Base-by-base conservation (phyloP, 345 rosid genomes). In the Psidium guajava region DNA sequence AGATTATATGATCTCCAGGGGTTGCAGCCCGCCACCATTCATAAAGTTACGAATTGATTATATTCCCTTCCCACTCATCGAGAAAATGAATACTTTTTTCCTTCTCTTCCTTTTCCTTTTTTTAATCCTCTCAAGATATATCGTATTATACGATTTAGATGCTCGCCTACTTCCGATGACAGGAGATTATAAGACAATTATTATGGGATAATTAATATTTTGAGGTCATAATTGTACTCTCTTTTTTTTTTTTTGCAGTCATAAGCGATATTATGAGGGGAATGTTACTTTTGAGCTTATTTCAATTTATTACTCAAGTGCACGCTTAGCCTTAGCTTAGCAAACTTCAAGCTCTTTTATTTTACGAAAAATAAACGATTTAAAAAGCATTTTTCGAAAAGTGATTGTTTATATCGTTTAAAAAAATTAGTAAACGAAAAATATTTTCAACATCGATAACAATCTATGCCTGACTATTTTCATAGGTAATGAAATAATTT, bases 351-450 rank as follows among this genome's bases (percentile, higher is more conserved):
- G 36, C 36, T 36, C 36, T 36, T 36, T 36, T 36, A 3, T 36
- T 36, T 36, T 36, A 36, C 36, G 5, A 49, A 8, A 49, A 49
- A 49, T 49, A 10, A 49, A 49, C 9, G 11, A 49, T 49, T 49
- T 8, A 11, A 49, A 49, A 49, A 49, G 1, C 9, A 8, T 10
- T 49, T 47, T 49, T 49, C 51, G 9, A 8, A 49, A 49, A 49
- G 11, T 10, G 2, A 49, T 8, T 0, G 2, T 8, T 58, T 25
- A 25, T 58, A n/a, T 58, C 0, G 0, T 6, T 58, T n/a, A 12
- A 5, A n/a, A n/a, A n/a, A 58, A 58, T n/a, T 12, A 57, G 2
- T 0, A 0, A 57, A 49, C 51, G 51, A 49, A 8, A 49, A 49
- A 10, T 9, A 49, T 49, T 49, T 49, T 49, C 18, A 36, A 2